Base-by-base conservation (phyloP, 2,329 filamentous ascomycete species). In the Diaporthe aspalathi region DNA sequence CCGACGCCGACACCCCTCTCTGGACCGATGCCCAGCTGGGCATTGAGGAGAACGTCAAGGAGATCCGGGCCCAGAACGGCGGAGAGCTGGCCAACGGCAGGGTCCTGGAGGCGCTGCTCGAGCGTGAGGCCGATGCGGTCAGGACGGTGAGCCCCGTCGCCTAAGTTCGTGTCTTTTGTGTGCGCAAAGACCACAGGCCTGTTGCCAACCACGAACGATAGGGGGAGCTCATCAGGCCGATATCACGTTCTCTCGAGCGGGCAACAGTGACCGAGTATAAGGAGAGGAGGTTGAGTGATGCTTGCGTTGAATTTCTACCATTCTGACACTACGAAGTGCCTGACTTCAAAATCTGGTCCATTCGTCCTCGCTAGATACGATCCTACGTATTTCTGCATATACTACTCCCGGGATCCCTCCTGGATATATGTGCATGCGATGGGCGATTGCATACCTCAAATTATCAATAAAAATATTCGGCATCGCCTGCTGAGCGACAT, bases 21-120 rank as follows among this genome's bases (percentile, higher is more conserved):
- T 99, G 96, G 96, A 96, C 93, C 2, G 91, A 98, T 77, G 86
- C 88, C 77, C 96, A 99, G 86, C 89, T 99, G 70, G 93, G 92
- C 50, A 87, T 97, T 60, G 88, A 90, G 72, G 86, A 93, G 77
- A 85, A 89, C 17, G 85, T 90, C 65, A 84, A 88, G 78, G 89
- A 92, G 79, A 88, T 94, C 77, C 84, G 85, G 77, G 72, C 72
- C 40, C 69, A 73, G 72, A 68, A 67, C 16, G 82, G 81, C 22
- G 82, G 81, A 27, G 76, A 77, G 29, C 77, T 77, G 47, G 78
- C 81, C 73, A 79, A 78, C 32, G 76, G 75, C 66, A 79, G 84
- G 68, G 80, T 91, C 74, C 89, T 88, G 72, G 89, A 91, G 78
- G 83, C 86, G 52, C 83, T 91, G 56, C 86, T 91, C 47, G 67